A percentile compares a stretch with the other conserved stretches of the same genome.
phyloP scores from a whole-genome alignment of 257 asterid species.

The Nicotiana noctiflora region DNA sequence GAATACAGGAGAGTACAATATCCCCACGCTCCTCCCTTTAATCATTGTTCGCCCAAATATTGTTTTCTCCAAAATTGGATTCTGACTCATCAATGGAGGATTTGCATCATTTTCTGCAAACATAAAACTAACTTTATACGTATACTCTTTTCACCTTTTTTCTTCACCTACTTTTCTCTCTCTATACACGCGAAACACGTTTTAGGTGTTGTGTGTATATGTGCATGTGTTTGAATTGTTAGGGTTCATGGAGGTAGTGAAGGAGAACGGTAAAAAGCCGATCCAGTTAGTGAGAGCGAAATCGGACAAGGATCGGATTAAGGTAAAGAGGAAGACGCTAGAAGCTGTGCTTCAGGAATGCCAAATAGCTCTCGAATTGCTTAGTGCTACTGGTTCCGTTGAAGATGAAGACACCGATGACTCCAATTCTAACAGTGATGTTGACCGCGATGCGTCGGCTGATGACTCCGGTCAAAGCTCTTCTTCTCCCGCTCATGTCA shows the following conservation, averaged over 20 bases:
- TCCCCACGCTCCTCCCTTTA: not conserved
- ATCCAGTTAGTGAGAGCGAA: slow-evolving; percentile 17
- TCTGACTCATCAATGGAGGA: not conserved
- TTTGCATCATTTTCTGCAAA: not conserved
- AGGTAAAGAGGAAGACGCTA: slow-evolving; percentile 71
- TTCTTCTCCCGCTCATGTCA: slow-evolving; percentile 30
- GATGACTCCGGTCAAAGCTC: slow-evolving; percentile 25
- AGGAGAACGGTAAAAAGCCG: slow-evolving; percentile 18
- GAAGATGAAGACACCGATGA: slow-evolving; percentile 23
- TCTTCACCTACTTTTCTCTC: not conserved
- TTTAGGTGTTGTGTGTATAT: not conserved
- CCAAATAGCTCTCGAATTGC: slow-evolving; percentile 69
- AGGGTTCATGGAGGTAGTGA: slow-evolving; percentile 31
- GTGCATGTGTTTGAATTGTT: slow-evolving; percentile 1
- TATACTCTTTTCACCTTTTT: not conserved
- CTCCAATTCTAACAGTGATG: slow-evolving; percentile 22
- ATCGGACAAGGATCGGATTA: slow-evolving; percentile 45
- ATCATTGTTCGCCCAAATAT: not conserved
- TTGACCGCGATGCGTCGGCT: slow-evolving; percentile 20
- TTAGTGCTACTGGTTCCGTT: slow-evolving; percentile 38
- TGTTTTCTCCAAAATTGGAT: not conserved
- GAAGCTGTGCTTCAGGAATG: slow-evolving; percentile 77
- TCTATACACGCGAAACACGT: not conserved
- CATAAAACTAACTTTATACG: not conserved
- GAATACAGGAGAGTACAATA: not conserved